A percentile compares a stretch with the other conserved stretches of the same genome.
These are phyloP conservation scores for Plasmopara halstedii DNA, from an alignment of 352 stramenopile species.

Conservation along the genomic window DNA sequence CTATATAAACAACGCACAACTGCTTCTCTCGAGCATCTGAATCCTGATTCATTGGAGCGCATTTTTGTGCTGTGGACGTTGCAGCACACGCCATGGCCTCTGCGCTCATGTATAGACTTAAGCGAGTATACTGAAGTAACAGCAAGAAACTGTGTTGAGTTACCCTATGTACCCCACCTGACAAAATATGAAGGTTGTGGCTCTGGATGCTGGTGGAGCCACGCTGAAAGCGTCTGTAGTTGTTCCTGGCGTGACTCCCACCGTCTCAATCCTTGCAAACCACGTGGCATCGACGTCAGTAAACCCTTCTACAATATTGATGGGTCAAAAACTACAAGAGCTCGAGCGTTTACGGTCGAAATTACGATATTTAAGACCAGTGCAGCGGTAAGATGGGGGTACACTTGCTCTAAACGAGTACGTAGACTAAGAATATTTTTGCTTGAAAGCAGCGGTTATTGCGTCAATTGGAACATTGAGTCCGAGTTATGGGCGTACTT, in stretches of 20 bases:
- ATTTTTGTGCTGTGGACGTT: background rate
- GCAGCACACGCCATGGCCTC: constrained; percentile 2
- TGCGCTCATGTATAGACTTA: constrained; percentile 8
- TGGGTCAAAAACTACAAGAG: constrained; percentile 45
- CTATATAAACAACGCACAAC: constrained; percentile 14
- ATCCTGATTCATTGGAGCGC: background rate
- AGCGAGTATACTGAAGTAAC: background rate
- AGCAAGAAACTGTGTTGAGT: background rate
- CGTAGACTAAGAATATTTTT: background rate
- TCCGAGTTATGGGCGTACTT: constrained; percentile 50
- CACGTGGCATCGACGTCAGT: constrained; percentile 30
- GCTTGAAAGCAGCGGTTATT: constrained; percentile 46
- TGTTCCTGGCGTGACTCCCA: background rate
- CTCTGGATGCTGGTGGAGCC: constrained; percentile 48
- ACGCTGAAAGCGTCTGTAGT: constrained; percentile 59
- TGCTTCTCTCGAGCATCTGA: constrained; percentile 11
- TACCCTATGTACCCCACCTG: background rate
- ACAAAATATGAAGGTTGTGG: constrained; percentile 31
- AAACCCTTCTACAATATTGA: constrained; percentile 12
- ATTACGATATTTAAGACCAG: constrained; percentile 32
- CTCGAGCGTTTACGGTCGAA: constrained; percentile 47
- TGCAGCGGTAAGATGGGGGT: constrained; percentile 27
- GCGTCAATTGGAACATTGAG: constrained; percentile 77
- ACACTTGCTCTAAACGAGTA: background rate
- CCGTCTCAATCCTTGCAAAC: constrained; percentile 32